These are phyloP conservation scores for Microstegium vimineum DNA, from an alignment of 176 grass and related monocot species.

Conservation along the genomic window DNA sequence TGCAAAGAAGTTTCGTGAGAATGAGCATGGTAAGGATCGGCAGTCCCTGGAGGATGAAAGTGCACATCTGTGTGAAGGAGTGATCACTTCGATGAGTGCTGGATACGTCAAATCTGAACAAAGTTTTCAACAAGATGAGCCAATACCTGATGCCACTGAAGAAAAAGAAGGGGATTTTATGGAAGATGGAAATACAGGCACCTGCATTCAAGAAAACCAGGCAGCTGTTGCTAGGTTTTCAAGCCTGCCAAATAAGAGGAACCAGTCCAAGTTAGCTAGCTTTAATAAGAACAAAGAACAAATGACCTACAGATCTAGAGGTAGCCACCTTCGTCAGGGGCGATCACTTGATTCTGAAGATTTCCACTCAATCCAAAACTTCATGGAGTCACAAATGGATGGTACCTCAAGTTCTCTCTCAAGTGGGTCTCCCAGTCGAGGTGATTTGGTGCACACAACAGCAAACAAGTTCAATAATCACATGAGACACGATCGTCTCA, in stretches of 20 bases:
- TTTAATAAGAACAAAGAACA: constrained; percentile 40
- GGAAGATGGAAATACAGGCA: constrained; percentile 1
- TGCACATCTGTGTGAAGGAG: constrained; percentile 39
- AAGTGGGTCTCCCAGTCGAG: constrained; percentile 32
- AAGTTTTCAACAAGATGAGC: constrained; percentile 31
- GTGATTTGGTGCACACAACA: constrained; percentile 14
- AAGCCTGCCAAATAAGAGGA: constrained; percentile 43
- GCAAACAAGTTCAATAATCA: constrained; percentile 42
- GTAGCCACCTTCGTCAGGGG: constrained; percentile 22
- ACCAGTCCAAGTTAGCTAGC: constrained; percentile 11
- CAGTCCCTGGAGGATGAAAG: background rate
- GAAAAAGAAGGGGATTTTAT: constrained; percentile 28
- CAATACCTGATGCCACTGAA: constrained; percentile 8
- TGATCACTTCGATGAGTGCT: constrained; percentile 35
- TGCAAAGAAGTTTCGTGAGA: background rate
- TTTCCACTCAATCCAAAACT: constrained; percentile 50
- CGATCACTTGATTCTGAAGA: constrained; percentile 67
- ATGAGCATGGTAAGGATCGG: constrained; percentile 12
- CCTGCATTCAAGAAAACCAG: background rate
- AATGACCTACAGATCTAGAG: constrained; percentile 20
- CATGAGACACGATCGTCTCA: constrained; percentile 43
- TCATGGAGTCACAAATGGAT: constrained; percentile 42
- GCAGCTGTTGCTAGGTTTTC: constrained; percentile 15
- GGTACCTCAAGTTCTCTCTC: constrained; percentile 39
- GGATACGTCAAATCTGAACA: constrained; percentile 36